Evolutionary conservation across 495 filamentous ascomycete genomes (phyloP).

Genomic region (Xylaria venustula): DNA sequence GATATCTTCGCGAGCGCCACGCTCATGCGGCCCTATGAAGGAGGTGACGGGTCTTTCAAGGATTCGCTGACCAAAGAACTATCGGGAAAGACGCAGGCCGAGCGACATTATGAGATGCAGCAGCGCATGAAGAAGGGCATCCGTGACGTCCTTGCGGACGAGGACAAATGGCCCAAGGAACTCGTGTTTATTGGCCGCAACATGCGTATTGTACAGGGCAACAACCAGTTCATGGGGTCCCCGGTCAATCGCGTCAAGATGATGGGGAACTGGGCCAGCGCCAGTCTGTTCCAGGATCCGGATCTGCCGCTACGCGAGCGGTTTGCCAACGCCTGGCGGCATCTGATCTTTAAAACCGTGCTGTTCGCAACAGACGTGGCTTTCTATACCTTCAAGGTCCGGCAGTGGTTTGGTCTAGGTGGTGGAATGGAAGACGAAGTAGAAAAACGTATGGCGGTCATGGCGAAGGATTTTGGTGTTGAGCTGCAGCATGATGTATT

Average conservation of each 20-base stretch:
- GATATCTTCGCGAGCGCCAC: slow-evolving; percentile 92
- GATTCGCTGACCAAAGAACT: slow-evolving; percentile 53
- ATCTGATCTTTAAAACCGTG: slow-evolving; percentile 77
- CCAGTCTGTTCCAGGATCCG: slow-evolving; percentile 67
- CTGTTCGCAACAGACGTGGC: slow-evolving; percentile 75
- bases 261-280: slow-evolving; percentile 84
- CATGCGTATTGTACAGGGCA: slow-evolving; percentile 80
- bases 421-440: slow-evolving; percentile 93
- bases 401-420: slow-evolving; percentile 70
- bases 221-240: slow-evolving; percentile 74
- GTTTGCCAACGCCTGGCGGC: slow-evolving; percentile 59
- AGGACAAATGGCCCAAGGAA: slow-evolving; percentile 88
- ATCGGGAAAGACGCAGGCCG: slow-evolving; percentile 56
- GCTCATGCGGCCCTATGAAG: slow-evolving; percentile 84
- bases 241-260: slow-evolving; percentile 96
- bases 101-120: slow-evolving; percentile 81
- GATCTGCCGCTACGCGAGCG: slow-evolving; percentile 38
- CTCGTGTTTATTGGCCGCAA: slow-evolving; percentile 95
- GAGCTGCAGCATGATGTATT: slow-evolving; percentile 86
- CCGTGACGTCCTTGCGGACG: slow-evolving; percentile 80
- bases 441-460: slow-evolving; percentile 76
- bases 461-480: slow-evolving; percentile 89
- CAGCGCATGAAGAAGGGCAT: slow-evolving; percentile 79
- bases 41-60: slow-evolving; percentile 68
- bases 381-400: slow-evolving; percentile 76